Evolutionary conservation across 2,329 filamentous ascomycete genomes (phyloP).

Genomic region (Microsporum audouinii): DNA sequence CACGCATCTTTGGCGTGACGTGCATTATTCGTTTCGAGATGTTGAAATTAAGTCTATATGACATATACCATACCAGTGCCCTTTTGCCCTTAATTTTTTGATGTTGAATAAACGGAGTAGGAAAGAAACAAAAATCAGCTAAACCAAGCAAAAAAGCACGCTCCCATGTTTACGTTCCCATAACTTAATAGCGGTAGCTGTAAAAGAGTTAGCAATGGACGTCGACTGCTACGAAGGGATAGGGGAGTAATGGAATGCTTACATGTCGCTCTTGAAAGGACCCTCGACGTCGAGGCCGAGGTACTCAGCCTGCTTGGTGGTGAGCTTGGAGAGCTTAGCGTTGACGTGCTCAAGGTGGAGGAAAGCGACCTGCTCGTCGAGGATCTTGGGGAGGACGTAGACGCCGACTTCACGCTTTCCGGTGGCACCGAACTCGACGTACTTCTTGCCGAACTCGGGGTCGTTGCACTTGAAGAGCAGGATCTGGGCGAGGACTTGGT

Average conservation of each 20-base stretch:
- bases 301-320: constrained; percentile 82
- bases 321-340: constrained; percentile 82
- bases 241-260: constrained; percentile 23
- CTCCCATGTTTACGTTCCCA: background rate
- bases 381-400: constrained; percentile 96
- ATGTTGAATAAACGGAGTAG: constrained; percentile 13
- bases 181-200: constrained; percentile 56
- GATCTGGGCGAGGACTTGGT: constrained; percentile 99
- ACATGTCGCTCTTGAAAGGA: constrained; percentile 93
- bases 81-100: constrained; percentile 18
- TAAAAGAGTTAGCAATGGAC: constrained; percentile 18
- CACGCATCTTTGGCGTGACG: background rate
- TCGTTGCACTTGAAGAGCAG: constrained; percentile 92
- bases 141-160: constrained; percentile 1
- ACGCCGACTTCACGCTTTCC: constrained; percentile 86
- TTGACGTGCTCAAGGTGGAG: constrained; percentile 91
- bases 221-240: constrained; percentile 11
- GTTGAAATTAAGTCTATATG: constrained; percentile 3
- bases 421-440: constrained; percentile 86
- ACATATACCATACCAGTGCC: constrained; percentile 8
- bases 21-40: background rate
- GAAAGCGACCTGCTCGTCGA: constrained; percentile 95
- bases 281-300: constrained; percentile 74
- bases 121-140: constrained; percentile 12
- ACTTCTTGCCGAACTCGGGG: constrained; percentile 79